Evolutionary conservation across 257 asterid genomes (phyloP), one percentile per base, ranked within the genome.

Genomic region (Jaltomata sinuosa): DNA sequence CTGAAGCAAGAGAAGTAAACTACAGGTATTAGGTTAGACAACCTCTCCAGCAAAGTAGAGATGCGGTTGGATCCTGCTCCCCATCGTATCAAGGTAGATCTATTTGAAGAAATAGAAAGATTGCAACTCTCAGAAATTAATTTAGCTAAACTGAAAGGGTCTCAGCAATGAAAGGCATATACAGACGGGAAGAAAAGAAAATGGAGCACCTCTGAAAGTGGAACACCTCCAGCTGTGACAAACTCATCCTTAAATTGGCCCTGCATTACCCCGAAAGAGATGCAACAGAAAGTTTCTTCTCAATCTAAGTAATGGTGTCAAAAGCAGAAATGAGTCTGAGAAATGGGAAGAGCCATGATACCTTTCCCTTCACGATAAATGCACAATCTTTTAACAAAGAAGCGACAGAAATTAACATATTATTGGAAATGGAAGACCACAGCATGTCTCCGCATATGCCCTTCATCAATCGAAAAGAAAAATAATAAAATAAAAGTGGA

Each of bases 161-260:
- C 62, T 32, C 2, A 32, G 50, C 54, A 18, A 21, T 45, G 19
- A 8, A 59, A 69, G 65, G 53, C 22, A 80, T 15, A 55, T 34
- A 42, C 22, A 74, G 69, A 76, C 19, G 65, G 79, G 47, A 68
- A 76, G 25, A 76, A 25, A 64, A 59, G 45, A 77, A 87, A 77
- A 89, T 61, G 89, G 85, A 79, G 80, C 19, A 94, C 99, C 98
- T 96, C 99, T 34, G 99, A 89, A 91, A 96, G 90, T 18, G 98
- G 98, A 85, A 96, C 94, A 50, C 99, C 99, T 84, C 98, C 99
- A 55, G 98, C 98, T 53, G 97, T 93, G 90, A 96, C 98, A 80
- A 96, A 96, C 89, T 96, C 99, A 83, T 94, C 99, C 96, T 94
- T 96, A 90, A 94, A 96, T 90, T 91, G 98, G 85, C 98, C 98